phyloP scores from a whole-genome alignment of 768 basidiomycete species.

The Mrakia hoshinonis region DNA sequence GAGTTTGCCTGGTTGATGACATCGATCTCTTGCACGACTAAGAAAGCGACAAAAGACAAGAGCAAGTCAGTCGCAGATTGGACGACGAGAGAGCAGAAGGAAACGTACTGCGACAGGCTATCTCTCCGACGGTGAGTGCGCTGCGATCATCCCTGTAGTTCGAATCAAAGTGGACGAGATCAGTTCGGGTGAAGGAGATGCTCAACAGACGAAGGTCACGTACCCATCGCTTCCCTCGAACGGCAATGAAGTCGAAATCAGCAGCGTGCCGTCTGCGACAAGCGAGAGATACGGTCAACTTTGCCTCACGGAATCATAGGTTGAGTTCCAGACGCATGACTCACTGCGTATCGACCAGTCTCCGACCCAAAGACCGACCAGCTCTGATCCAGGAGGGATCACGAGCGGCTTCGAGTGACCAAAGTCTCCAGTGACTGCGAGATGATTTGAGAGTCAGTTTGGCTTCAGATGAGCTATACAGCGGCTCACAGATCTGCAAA shows the following conservation, averaged over 20 bases:
- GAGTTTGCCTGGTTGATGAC: background rate
- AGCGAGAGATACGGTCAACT: background rate
- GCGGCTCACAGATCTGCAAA: background rate
- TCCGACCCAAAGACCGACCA: conserved; percentile 18
- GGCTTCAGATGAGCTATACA: background rate
- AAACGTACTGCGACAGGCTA: conserved; percentile 16
- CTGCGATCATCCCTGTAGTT: conserved; percentile 2
- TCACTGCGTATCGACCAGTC: conserved; percentile 21
- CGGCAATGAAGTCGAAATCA: conserved; percentile 24
- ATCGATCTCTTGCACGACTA: conserved; percentile 22
- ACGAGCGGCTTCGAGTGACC: background rate
- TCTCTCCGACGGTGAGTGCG: conserved; percentile 24
- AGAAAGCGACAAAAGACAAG: background rate
- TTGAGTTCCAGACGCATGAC: background rate
- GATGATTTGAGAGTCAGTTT: background rate
- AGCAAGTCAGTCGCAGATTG: background rate
- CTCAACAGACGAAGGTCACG: background rate
- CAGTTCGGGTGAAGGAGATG: background rate
- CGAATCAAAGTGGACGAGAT: background rate
- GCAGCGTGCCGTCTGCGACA: conserved; percentile 20
- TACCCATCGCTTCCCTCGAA: conserved; percentile 28
- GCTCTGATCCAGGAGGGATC: conserved; percentile 16
- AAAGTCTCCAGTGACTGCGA: background rate
- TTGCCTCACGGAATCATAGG: no score
- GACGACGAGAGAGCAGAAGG: background rate